Evolutionary conservation across 2,329 filamentous ascomycete species (phyloP).

Genomic region (Colletotrichum eremochloae): DNA sequence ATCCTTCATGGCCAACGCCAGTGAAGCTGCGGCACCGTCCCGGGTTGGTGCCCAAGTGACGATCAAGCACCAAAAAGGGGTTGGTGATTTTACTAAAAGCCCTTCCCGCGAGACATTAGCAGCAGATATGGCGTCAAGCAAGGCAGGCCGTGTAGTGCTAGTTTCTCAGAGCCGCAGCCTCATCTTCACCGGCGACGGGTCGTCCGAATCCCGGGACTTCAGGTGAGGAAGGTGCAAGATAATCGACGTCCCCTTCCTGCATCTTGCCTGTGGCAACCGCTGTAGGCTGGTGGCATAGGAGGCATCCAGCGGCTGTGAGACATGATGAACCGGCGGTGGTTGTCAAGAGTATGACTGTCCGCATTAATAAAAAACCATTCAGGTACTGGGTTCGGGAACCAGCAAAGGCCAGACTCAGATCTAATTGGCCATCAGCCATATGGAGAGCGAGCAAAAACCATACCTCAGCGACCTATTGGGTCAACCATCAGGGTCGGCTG

Average conservation of each 20-base stretch:
- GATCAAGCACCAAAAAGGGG: neutral
- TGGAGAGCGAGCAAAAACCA: neutral
- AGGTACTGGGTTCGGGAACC: neutral
- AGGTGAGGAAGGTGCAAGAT: neutral
- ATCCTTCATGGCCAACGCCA: neutral
- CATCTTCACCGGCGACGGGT: neutral
- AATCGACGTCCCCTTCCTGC: neutral
- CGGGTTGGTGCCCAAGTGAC: neutral
- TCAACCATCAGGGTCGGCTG: neutral
- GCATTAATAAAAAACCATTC: neutral
- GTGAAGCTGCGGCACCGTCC: neutral
- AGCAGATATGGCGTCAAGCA: too few relatives aligned
- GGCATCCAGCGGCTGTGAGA: neutral
- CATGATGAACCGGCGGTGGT: neutral
- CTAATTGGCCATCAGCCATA: neutral
- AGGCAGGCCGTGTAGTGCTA: neutral
- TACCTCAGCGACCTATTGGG: neutral
- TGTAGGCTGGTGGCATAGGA: too few relatives aligned
- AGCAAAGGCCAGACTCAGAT: too few relatives aligned
- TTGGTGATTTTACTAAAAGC: neutral
- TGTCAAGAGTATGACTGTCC: neutral
- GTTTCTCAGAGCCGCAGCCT: neutral
- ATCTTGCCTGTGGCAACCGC: neutral
- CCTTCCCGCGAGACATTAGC: neutral
- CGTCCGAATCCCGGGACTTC: neutral